Base-by-base conservation (phyloP, 1,284 basidiomycete genomes). In the Sanghuangporus weigelae region DNA sequence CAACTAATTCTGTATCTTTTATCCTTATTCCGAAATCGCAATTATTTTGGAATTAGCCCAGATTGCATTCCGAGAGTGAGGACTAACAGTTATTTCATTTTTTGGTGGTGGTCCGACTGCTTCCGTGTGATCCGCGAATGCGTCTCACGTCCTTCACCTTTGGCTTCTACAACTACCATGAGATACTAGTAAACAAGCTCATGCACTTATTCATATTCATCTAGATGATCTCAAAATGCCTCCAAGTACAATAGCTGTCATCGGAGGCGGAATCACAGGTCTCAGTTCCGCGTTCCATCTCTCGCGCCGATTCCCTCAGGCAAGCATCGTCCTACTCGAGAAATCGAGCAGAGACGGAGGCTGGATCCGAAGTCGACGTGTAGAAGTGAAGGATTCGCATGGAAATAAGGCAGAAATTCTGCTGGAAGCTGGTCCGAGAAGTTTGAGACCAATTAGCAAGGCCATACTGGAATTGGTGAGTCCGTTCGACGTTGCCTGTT, bases 181-280 rank as follows among this genome's bases (percentile, higher is more conserved):
- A 31, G 26, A 31, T 3, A 3, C n/a, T 42, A 42, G 11, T 3
- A 42, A 42, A n/a, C 40, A 42, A n/a, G 0, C n/a, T 46, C 44
- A n/a, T n/a, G 21, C 7, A 16, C 44, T 8, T n/a, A 19, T 16
- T n/a, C 44, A 1, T n/a, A 19, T 16, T n/a, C 44, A 1, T 46
- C 16, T 16, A 7, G 44, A 46, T 6, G 16, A 2, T 7, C 35
- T 7, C 19, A 38, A 35, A 38, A 72, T 72, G 69, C 48, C 68
- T 19, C 74, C 71, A 16, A 67, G 67, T 6, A 78, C 79, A 66
- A 83, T 93, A 55, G 85, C 86, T 16, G 76, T 96, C 64, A 76
- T 96, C 7, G 94, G 93, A 1, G 92, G 89, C 2, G 93, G 93
- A 19, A 79, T 96, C 53, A 83, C 90, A 0, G 94, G 94, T 7